These are phyloP conservation scores for Lindgomyces ingoldianus DNA, from an alignment of 495 filamentous ascomycete species.

Conservation along the genomic window DNA sequence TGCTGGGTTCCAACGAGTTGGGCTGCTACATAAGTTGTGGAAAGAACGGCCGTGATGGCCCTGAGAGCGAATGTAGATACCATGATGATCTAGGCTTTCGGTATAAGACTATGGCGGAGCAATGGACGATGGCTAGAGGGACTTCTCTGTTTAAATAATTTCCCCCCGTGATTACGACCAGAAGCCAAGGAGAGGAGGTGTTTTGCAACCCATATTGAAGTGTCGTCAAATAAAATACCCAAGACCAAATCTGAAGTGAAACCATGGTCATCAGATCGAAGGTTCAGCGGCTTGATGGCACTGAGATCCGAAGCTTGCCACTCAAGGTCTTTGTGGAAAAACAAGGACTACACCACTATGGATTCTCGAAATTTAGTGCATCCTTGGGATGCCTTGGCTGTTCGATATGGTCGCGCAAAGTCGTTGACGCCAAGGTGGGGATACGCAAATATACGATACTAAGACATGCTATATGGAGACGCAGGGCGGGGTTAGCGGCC, in stretches of 20 bases:
- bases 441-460: conserved; percentile 11
- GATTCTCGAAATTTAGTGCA: background rate
- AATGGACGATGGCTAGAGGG: no score
- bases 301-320: conserved; percentile 9
- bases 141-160: no score
- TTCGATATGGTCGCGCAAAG: background rate
- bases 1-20: conserved; percentile 36
- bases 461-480: background rate
- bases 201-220: conserved; percentile 9
- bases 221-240: background rate
- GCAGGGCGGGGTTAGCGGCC: conserved; percentile 12
- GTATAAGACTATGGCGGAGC: background rate
- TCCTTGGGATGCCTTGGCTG: conserved; percentile 3
- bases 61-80: conserved; percentile 7
- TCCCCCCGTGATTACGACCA: no score
- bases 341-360: conserved; percentile 9
- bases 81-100: conserved; percentile 7
- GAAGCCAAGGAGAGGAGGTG: no score
- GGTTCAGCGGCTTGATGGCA: conserved; percentile 7
- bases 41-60: conserved; percentile 26
- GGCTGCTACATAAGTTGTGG: conserved; percentile 15
- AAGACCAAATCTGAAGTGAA: conserved; percentile 21
- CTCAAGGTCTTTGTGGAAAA: background rate
- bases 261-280: conserved; percentile 21
- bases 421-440: conserved; percentile 9